phyloP scores from a whole-genome alignment of 1,139 yeast species.

The Arxiozyma telluris region DNA sequence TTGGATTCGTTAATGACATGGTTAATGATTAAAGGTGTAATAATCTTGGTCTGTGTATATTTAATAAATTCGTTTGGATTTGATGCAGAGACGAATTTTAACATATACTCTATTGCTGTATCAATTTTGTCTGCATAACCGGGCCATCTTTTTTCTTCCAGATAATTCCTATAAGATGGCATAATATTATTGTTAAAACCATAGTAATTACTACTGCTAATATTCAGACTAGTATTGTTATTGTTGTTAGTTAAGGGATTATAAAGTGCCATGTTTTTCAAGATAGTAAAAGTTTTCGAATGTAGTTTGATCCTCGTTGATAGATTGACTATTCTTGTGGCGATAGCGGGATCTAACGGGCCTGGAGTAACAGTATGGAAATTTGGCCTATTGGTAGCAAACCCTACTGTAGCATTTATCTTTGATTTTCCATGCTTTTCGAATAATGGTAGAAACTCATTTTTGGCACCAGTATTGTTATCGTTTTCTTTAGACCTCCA shows the following conservation, averaged over 20 bases:
- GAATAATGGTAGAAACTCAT: background rate
- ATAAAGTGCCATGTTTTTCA: conserved; percentile 17
- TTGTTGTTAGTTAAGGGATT: conserved; percentile 6
- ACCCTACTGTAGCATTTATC: conserved; percentile 20
- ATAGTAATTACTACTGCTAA: conserved; percentile 12
- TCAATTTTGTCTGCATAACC: conserved; percentile 19
- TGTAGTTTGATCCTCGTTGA: conserved; percentile 21
- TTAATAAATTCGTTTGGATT: conserved; percentile 22
- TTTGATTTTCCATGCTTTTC: conserved; percentile 12
- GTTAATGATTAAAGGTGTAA: conserved; percentile 17
- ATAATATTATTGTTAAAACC: conserved; percentile 12
- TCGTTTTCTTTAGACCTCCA: conserved; percentile 19
- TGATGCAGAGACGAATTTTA: conserved; percentile 26
- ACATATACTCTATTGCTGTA: conserved; percentile 20
- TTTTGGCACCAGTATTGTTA: background rate
- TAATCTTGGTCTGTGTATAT: conserved; percentile 15
- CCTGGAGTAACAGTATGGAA: conserved; percentile 22
- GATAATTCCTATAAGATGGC: conserved; percentile 14
- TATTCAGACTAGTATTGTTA: conserved; percentile 10
- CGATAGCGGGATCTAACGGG: conserved; percentile 12
- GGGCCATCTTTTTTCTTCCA: conserved; percentile 12
- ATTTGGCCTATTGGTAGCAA: conserved; percentile 23
- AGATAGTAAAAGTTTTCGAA: conserved; percentile 15
- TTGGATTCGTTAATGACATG: conserved; percentile 17
- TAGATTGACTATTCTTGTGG: conserved; percentile 9